phyloP scores from a whole-genome alignment of 441 rosid species.

The Jatropha multifida region DNA sequence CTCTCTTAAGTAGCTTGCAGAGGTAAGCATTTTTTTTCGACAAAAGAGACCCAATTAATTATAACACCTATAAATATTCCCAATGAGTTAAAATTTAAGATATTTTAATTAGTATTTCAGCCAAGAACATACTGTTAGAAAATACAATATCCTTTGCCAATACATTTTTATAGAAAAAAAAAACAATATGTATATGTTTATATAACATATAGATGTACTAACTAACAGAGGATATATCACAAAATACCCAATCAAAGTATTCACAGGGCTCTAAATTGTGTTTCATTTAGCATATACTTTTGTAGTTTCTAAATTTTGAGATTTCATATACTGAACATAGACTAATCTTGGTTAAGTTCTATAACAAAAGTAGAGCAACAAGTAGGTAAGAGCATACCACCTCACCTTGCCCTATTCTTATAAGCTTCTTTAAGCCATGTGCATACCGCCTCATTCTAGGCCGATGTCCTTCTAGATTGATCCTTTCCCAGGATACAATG shows the following conservation, averaged over 20 bases:
- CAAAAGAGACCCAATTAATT: not conserved
- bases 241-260: not conserved
- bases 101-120: not conserved
- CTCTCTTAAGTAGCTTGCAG: not conserved
- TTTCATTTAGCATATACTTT: not conserved
- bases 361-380: not conserved
- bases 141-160: not conserved
- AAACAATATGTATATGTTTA: not conserved
- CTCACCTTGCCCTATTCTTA: constrained; percentile 91
- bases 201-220: not conserved
- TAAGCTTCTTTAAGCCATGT: constrained; percentile 68
- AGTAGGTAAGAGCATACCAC: constrained; percentile 23
- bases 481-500: constrained; percentile 49
- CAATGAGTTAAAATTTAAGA: not conserved
- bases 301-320: not conserved
- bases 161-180: not conserved
- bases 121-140: not conserved
- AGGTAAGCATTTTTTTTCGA: not conserved
- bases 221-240: not conserved
- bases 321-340: not conserved
- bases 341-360: not conserved
- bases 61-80: not conserved
- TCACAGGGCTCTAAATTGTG: not conserved
- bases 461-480: constrained; percentile 87
- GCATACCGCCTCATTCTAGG: constrained; percentile 95